Conservation (phyloP, 139 green algal genomes). For the Picochlorum sp. region DNA sequence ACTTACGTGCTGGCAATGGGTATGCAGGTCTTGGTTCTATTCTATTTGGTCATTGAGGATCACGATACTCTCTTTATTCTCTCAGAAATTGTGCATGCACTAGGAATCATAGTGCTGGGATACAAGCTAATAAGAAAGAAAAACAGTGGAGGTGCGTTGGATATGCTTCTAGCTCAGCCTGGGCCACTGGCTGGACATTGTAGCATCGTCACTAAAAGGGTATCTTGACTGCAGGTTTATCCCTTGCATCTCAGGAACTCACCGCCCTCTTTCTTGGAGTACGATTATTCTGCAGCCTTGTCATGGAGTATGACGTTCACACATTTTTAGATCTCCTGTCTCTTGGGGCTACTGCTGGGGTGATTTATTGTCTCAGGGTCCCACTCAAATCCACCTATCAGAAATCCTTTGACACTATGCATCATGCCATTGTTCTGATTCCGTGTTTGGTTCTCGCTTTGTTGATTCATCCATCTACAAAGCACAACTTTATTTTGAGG, state of each 20-base stretch:
- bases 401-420: slow-evolving; percentile 71
- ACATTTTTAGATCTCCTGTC: slow-evolving; percentile 90
- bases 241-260: slow-evolving; percentile 81
- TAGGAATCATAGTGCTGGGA: slow-evolving; percentile 83
- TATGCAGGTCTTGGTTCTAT: slow-evolving; percentile 45
- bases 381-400: slow-evolving; percentile 75
- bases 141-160: slow-evolving; percentile 63
- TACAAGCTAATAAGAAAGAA: slow-evolving; percentile 90
- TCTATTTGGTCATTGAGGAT: slow-evolving; percentile 86
- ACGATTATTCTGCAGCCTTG: slow-evolving; percentile 90
- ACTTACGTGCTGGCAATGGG: neutral
- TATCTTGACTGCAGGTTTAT: slow-evolving; percentile 59
- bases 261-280: slow-evolving; percentile 85
- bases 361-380: slow-evolving; percentile 77
- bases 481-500: slow-evolving; percentile 65
- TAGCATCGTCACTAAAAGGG: neutral
- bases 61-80: slow-evolving; percentile 97
- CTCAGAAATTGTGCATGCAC: slow-evolving; percentile 84
- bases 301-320: slow-evolving; percentile 99
- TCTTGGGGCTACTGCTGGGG: slow-evolving; percentile 70
- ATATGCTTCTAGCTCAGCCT: neutral
- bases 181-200: neutral
- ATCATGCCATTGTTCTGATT: slow-evolving; percentile 60
- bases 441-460: slow-evolving; percentile 79
- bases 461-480: slow-evolving; percentile 80